phyloP scores from a whole-genome alignment of 768 basidiomycete species.

The Termitomyces sp. region DNA sequence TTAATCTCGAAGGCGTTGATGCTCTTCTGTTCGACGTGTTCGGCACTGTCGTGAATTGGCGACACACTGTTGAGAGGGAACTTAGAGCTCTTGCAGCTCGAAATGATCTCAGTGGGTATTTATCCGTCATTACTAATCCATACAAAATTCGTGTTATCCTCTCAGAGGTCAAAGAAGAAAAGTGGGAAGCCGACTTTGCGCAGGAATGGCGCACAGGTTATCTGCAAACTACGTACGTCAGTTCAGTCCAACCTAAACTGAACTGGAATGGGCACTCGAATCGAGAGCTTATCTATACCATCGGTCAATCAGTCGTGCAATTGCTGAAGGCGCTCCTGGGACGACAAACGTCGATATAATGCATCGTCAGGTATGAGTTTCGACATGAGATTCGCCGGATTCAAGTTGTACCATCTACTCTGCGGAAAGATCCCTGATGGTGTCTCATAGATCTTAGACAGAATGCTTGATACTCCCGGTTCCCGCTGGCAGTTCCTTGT shows the following conservation, averaged over 20 bases:
- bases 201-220: slow-evolving; percentile 58
- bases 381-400: background rate
- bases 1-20: slow-evolving; percentile 27
- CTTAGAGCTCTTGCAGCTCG: slow-evolving; percentile 22
- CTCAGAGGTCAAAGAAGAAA: slow-evolving; percentile 15
- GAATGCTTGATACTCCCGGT: slow-evolving; percentile 38
- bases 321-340: slow-evolving; percentile 44
- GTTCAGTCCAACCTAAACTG: background rate
- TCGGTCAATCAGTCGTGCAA: slow-evolving; percentile 27
- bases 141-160: background rate
- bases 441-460: slow-evolving; percentile 48
- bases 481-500: slow-evolving; percentile 51
- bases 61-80: slow-evolving; percentile 28
- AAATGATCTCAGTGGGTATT: background rate
- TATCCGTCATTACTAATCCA: background rate
- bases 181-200: slow-evolving; percentile 47
- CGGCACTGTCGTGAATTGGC: slow-evolving; percentile 51
- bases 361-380: slow-evolving; percentile 45
- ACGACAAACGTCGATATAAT: slow-evolving; percentile 50
- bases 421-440: background rate
- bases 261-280: background rate
- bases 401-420: background rate
- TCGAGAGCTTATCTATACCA: background rate
- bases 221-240: slow-evolving; percentile 38
- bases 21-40: slow-evolving; percentile 47